A percentile compares a stretch with the other conserved stretches of the same genome.
phyloP scores from a whole-genome alignment of 1,284 basidiomycete genomes.

The Phylloporus sp. region DNA sequence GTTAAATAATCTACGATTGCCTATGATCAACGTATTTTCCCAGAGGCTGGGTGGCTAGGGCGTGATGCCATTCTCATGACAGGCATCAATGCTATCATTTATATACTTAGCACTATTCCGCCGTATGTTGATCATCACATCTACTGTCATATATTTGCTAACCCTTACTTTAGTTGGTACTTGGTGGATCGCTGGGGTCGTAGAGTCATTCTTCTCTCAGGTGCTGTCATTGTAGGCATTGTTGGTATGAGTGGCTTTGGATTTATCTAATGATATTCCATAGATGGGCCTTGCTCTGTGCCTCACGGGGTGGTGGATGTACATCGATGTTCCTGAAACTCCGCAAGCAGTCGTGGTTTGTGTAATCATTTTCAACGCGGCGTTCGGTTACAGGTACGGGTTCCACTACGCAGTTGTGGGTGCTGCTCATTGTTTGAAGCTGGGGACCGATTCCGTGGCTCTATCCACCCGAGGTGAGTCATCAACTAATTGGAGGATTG shows the following conservation, averaged over 20 bases:
- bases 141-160: slow-evolving; percentile 8
- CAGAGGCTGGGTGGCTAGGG: slow-evolving; percentile 98
- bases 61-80: slow-evolving; percentile 97
- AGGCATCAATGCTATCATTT: slow-evolving; percentile 91
- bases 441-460: slow-evolving; percentile 89
- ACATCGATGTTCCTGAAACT: slow-evolving; percentile 85
- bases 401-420: not conserved
- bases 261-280: slow-evolving; percentile 9
- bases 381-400: slow-evolving; percentile 83
- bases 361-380: slow-evolving; percentile 94
- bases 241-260: slow-evolving; percentile 8
- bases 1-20: not conserved
- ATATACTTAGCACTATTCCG: slow-evolving; percentile 83
- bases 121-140: slow-evolving; percentile 62
- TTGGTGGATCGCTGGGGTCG: slow-evolving; percentile 94
- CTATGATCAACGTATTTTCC: slow-evolving; percentile 28
- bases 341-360: slow-evolving; percentile 91
- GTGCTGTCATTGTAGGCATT: slow-evolving; percentile 80
- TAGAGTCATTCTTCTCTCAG: slow-evolving; percentile 89
- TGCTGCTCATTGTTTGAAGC: slow-evolving; percentile 33
- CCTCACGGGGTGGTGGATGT: slow-evolving; percentile 93
- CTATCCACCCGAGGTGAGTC: slow-evolving; percentile 80
- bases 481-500: slow-evolving; percentile 7
- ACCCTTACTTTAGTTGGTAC: slow-evolving; percentile 76
- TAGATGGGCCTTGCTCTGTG: slow-evolving; percentile 83